Percentiles rank a stretch among this genome's conserved stretches.
phyloP scores from a whole-genome alignment of 73 alveolate genomes.

The Symbiodinium pilosum region DNA sequence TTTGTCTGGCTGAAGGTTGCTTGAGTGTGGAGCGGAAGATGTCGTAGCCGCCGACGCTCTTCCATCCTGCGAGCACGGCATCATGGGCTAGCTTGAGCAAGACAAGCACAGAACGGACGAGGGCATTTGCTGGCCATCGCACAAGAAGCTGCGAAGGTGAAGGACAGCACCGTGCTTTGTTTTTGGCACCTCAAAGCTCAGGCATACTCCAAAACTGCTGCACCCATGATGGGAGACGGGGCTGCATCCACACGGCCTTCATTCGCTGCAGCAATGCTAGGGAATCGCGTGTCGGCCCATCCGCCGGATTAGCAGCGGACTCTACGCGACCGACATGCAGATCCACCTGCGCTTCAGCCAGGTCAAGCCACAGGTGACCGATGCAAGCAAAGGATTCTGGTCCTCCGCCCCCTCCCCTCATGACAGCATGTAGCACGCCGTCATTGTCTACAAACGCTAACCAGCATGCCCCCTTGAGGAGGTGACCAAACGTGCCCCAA shows the following conservation, averaged over 20 bases:
- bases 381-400: background rate
- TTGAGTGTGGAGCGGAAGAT: background rate
- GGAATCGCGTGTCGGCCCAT: background rate
- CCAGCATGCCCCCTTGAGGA: background rate
- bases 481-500: background rate
- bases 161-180: too few species aligned
- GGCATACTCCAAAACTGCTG: background rate
- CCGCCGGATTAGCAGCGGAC: background rate
- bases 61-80: background rate
- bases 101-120: background rate
- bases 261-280: background rate
- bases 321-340: background rate
- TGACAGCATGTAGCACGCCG: constrained; percentile 8
- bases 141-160: background rate
- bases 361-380: constrained; percentile 7
- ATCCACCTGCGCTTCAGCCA: background rate
- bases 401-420: constrained; percentile 19
- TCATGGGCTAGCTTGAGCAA: background rate
- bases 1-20: background rate
- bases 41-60: background rate
- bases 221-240: constrained; percentile 1
- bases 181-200: background rate
- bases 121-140: background rate
- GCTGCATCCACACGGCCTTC: constrained; percentile 1
- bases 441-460: constrained; percentile 3